Percentiles rank a stretch among this genome's conserved stretches.
Evolutionary conservation across 176 grass and related monocot species (phyloP).

Genomic region (Pontederia paniculata): DNA sequence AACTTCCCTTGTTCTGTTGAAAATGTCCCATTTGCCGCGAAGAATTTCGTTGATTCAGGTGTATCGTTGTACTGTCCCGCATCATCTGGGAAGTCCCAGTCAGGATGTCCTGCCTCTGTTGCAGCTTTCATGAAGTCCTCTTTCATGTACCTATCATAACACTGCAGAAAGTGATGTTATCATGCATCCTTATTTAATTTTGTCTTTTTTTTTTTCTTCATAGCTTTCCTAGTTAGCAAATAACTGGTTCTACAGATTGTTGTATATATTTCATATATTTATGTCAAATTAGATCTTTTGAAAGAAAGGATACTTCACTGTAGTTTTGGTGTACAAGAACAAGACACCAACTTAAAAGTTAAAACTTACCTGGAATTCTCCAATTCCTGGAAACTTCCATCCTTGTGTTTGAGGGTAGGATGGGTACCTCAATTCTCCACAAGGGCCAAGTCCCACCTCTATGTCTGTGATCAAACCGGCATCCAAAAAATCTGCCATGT

Average conservation of each 20-base stretch:
- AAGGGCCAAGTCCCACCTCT: conserved; percentile 83
- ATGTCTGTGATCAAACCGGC: conserved; percentile 55
- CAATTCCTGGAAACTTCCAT: conserved; percentile 78
- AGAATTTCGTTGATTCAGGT: conserved; percentile 56
- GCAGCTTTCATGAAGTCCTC: conserved; percentile 54
- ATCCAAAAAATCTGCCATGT: conserved; percentile 61
- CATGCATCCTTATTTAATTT: too few relatives aligned
- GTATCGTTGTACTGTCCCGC: conserved; percentile 71
- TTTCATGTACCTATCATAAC: conserved; percentile 68
- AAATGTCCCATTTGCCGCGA: conserved; percentile 50
- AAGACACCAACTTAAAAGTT: too few relatives aligned
- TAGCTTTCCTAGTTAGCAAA: conserved; percentile 8
- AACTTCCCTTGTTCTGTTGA: conserved; percentile 50
- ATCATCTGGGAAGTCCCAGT: conserved; percentile 77
- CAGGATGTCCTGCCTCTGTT: conserved; percentile 45
- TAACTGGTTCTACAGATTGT: not conserved
- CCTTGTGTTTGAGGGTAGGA: conserved; percentile 68
- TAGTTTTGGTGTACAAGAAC: too few relatives aligned
- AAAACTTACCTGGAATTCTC: conserved; percentile 79
- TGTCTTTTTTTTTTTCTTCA: too few relatives aligned
- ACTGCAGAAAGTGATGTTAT: conserved; percentile 55
- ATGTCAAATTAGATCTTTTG: too few relatives aligned
- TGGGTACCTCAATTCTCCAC: conserved; percentile 84
- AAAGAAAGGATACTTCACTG: too few relatives aligned
- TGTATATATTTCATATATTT: too few relatives aligned